A percentile compares a stretch with the other conserved stretches of the same genome.
phyloP scores from a whole-genome alignment of 805 yeast genomes.

The Candida mattraensis region DNA sequence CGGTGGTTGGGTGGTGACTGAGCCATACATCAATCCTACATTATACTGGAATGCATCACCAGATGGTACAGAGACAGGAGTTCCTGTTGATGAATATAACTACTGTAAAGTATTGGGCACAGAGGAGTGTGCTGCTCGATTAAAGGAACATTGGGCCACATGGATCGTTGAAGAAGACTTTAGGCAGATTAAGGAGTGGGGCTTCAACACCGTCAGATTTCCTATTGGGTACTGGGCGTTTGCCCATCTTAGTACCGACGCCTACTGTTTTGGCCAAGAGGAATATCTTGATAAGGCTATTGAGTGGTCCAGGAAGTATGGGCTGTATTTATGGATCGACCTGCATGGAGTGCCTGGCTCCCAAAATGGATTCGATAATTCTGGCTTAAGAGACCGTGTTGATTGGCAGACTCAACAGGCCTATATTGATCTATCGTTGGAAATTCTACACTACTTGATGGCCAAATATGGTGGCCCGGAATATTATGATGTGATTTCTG shows the following conservation, averaged over 20 bases:
- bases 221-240: constrained; percentile 87
- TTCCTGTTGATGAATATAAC: constrained; percentile 63
- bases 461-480: constrained; percentile 49
- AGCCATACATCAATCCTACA: constrained; percentile 70
- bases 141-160: constrained; percentile 54
- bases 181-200: constrained; percentile 45
- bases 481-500: constrained; percentile 59
- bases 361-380: constrained; percentile 84
- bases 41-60: constrained; percentile 41
- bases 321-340: constrained; percentile 70
- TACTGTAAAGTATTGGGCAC: constrained; percentile 50
- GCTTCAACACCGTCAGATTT: constrained; percentile 69
- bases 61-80: constrained; percentile 34
- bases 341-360: constrained; percentile 83
- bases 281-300: constrained; percentile 62
- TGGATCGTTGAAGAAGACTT: constrained; percentile 64
- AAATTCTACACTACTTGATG: constrained; percentile 50
- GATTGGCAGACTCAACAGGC: constrained; percentile 41
- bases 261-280: constrained; percentile 67
- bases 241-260: constrained; percentile 49
- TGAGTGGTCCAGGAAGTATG: constrained; percentile 62
- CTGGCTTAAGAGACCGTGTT: constrained; percentile 59
- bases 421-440: constrained; percentile 48
- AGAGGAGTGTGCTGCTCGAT: constrained; percentile 40
- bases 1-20: constrained; percentile 75